Evolutionary conservation across 176 grass and related monocot species (phyloP).

Genomic region (Poa pratensis): DNA sequence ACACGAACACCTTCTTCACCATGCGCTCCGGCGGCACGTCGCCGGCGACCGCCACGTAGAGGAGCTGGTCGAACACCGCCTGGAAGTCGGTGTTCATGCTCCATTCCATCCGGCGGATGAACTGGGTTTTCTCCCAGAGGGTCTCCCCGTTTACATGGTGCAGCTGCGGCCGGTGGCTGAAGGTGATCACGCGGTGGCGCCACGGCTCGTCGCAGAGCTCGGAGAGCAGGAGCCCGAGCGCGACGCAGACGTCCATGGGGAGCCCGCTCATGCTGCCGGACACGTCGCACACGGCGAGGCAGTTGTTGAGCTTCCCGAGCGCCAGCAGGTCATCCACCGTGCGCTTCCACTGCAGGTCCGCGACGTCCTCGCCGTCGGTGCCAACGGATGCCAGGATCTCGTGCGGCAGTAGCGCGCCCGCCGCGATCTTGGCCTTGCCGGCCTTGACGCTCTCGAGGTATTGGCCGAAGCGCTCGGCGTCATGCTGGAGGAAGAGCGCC

Average conservation of each 20-base stretch:
- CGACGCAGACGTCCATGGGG: constrained; percentile 75
- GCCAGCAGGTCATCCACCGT: constrained; percentile 66
- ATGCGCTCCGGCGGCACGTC: constrained; percentile 55
- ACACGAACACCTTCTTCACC: constrained; percentile 62
- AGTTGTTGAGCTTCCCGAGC: constrained; percentile 56
- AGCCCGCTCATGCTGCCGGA: constrained; percentile 67
- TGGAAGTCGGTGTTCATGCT: constrained; percentile 73
- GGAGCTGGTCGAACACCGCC: constrained; percentile 74
- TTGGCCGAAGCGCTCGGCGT: constrained; percentile 52
- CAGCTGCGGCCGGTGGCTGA: constrained; percentile 52
- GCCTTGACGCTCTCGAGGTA: constrained; percentile 60
- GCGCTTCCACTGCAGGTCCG: constrained; percentile 69
- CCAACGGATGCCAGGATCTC: constrained; percentile 45
- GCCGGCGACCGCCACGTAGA: constrained; percentile 52
- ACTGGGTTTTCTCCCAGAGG: constrained; percentile 51
- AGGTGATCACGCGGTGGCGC: constrained; percentile 60
- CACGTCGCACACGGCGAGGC: constrained; percentile 84
- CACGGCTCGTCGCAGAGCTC: constrained; percentile 84
- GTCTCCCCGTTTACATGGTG: constrained; percentile 51
- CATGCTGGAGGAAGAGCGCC: constrained; percentile 62
- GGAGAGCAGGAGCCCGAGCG: constrained; percentile 75
- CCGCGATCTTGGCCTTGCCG: constrained; percentile 75
- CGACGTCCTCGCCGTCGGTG: constrained; percentile 46
- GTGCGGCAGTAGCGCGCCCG: constrained; percentile 75
- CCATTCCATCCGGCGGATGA: constrained; percentile 56